These are phyloP conservation scores for Colletotrichum sp. DNA, from an alignment of 2,329 filamentous ascomycete genomes.

Conservation along the genomic window DNA sequence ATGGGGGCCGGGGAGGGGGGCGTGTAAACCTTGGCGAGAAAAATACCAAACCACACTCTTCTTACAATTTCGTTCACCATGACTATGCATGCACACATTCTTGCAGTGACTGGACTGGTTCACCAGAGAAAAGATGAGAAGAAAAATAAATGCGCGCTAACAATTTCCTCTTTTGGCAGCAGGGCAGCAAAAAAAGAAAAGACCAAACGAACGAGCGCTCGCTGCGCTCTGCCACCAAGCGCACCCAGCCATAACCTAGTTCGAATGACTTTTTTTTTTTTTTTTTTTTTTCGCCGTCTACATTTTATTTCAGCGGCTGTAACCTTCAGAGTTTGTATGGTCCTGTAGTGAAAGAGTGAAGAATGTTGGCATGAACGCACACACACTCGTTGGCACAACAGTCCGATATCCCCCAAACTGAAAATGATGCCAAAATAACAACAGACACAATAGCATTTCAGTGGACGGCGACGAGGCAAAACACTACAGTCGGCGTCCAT, in stretches of 20 bases:
- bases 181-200: neutral
- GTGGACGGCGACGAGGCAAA: neutral
- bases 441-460: neutral
- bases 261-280: neutral
- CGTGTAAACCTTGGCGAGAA: neutral
- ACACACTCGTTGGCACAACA: neutral
- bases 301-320: neutral
- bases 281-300: neutral
- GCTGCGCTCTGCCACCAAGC: neutral
- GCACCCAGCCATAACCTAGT: neutral
- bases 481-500: neutral
- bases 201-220: neutral
- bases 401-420: neutral
- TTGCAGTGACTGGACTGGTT: neutral
- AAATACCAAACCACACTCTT: neutral
- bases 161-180: neutral
- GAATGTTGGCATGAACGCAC: neutral
- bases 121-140: too few relatives aligned
- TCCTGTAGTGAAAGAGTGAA: neutral
- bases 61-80: neutral
- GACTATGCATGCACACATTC: neutral
- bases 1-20: neutral
- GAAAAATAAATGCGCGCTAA: neutral
- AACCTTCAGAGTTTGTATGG: neutral
- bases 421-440: neutral